Base-by-base conservation (phyloP, 2,329 filamentous ascomycete genomes). In the Paraphoma chrysanthemicola region DNA sequence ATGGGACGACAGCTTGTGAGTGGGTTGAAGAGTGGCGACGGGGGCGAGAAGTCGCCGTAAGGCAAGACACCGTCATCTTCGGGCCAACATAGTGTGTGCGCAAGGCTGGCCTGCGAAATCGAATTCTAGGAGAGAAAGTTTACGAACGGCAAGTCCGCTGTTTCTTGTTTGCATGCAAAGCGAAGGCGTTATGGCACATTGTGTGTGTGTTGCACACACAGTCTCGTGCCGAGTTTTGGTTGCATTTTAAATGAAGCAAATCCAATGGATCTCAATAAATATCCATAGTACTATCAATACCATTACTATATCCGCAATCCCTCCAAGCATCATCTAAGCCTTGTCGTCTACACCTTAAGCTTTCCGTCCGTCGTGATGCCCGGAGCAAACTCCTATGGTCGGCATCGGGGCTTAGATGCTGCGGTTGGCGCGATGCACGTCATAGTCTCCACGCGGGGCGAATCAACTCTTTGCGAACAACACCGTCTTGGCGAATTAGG, bases 1-100 rank as follows among this genome's bases (percentile, higher is more conserved):
- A 71, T 72, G 69, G 66, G 67, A 11, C 54, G 53, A 17, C 69
- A 72, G 54, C 48, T 72, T 12, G 63, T 67, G 0, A 55, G 41
- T 44, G 66, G 64, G 0, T 28, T 72, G 47, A 70, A 59, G 58
- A 58, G 48, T 16, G 56, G 38, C 10, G 39, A 16, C 14, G 10
- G 11, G 4, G 39, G 16, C 14, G 23, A 53, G 44, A 61, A 54
- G 49, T 41, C 52, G 47, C 56, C 53, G 31, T 38, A 8, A 42
- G 56, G 31, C 45, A 43, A 49, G n/a, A n/a, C n/a, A 17, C 17
- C 41, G 17, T 11, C 33, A 6, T 3, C 33, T 11, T 11, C 33
- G 33, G 3, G 3, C 23, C 23, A 23, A 23, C 23, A 23, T 5
- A 5, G 5, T 2, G 23, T 23, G 23, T 5, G 23, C 23, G 23